phyloP scores from a whole-genome alignment of 2,329 filamentous ascomycete genomes.

The Paracorniculantispora psalliotae region DNA sequence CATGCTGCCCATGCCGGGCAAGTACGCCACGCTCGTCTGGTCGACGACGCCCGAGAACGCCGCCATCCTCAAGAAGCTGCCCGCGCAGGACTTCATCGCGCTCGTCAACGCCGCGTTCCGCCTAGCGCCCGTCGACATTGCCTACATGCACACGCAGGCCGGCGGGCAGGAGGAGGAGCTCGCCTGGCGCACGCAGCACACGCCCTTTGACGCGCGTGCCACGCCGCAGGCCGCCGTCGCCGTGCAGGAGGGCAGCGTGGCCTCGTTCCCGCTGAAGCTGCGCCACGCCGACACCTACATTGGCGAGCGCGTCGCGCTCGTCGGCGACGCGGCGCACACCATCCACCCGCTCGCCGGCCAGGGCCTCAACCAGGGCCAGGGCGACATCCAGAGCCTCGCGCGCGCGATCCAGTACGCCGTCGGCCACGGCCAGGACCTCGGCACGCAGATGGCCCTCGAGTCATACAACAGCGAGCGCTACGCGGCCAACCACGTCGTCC shows the following conservation, averaged over 20 bases:
- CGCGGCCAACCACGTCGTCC: slow-evolving; percentile 70
- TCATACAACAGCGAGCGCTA: slow-evolving; percentile 78
- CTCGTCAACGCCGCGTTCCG: slow-evolving; percentile 94
- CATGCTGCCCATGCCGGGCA: slow-evolving; percentile 81
- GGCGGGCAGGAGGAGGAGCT: slow-evolving; percentile 67
- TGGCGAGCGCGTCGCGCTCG: slow-evolving; percentile 80
- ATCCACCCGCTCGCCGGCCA: slow-evolving; percentile 93
- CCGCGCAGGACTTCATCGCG: slow-evolving; percentile 67
- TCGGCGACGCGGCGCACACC: slow-evolving; percentile 93
- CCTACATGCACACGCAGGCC: slow-evolving; percentile 68
- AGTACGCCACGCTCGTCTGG: slow-evolving; percentile 85
- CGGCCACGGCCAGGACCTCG: slow-evolving; percentile 80
- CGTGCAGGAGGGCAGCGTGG: slow-evolving; percentile 74
- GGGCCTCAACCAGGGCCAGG: slow-evolving; percentile 89
- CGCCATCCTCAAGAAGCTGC: slow-evolving; percentile 69
- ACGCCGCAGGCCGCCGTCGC: slow-evolving; percentile 62
- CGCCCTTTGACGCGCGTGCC: slow-evolving; percentile 44
- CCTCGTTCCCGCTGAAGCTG: slow-evolving; percentile 86
- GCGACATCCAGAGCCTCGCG: slow-evolving; percentile 76
- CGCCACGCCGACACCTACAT: slow-evolving; percentile 93
- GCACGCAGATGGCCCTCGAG: slow-evolving; percentile 72
- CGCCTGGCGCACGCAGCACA: slow-evolving; percentile 76
- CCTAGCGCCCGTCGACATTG: slow-evolving; percentile 70
- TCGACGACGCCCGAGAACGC: slow-evolving; percentile 82
- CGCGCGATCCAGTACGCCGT: slow-evolving; percentile 72